Conservation (phyloP, 495 filamentous ascomycete genomes). For the Aspergillus coremiiformis region DNA sequence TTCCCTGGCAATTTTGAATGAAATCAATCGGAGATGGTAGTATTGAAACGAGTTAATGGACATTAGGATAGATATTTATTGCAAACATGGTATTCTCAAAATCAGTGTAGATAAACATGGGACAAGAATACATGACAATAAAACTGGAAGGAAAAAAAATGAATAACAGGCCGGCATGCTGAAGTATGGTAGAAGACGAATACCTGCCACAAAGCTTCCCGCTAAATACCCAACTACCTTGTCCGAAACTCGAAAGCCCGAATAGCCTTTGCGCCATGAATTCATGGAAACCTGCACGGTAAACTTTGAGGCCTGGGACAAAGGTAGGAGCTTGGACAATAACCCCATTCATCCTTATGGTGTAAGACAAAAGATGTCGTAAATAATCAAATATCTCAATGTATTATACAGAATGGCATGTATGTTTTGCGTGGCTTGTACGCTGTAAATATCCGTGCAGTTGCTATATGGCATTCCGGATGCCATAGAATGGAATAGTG, state of each 20-base stretch:
- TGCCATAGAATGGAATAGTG: conserved; percentile 18
- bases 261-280: background rate
- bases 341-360: background rate
- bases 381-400: background rate
- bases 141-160: too few relatives aligned
- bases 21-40: too few relatives aligned
- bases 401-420: conserved; percentile 7
- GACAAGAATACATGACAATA: background rate
- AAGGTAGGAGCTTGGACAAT: background rate
- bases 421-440: conserved; percentile 9
- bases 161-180: background rate
- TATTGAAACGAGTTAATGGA: too few relatives aligned
- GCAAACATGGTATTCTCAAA: background rate
- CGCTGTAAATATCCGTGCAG: conserved; percentile 1
- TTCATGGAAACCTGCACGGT: background rate
- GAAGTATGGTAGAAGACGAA: background rate
- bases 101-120: background rate
- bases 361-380: background rate
- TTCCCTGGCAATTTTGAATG: too few relatives aligned
- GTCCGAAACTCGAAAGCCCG: background rate
- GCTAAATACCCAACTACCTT: background rate
- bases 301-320: background rate
- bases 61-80: background rate
- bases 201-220: background rate
- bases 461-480: conserved; percentile 29